Evolutionary conservation across 2,329 filamentous ascomycete genomes (phyloP).

Genomic region (Scolecobasidium constrictum): DNA sequence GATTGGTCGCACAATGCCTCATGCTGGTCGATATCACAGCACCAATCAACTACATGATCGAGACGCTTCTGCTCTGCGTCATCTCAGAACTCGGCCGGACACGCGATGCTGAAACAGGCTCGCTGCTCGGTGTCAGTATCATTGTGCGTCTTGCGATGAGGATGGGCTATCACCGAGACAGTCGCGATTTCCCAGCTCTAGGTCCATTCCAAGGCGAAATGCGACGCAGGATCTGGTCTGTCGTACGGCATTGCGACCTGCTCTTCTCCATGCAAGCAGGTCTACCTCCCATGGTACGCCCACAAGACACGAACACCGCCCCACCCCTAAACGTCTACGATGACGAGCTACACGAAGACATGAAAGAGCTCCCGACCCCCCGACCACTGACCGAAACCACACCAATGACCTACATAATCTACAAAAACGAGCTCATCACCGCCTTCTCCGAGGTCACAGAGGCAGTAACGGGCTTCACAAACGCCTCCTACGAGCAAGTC

Average conservation of each 20-base stretch:
- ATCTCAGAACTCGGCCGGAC: slow-evolving; percentile 65
- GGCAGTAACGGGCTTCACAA: slow-evolving; percentile 49
- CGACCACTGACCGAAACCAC: slow-evolving; percentile 61
- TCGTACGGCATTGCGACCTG: slow-evolving; percentile 62
- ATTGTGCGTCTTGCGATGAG: slow-evolving; percentile 38
- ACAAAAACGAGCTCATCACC: slow-evolving; percentile 56
- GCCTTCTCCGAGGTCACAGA: slow-evolving; percentile 65
- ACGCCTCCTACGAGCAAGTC: slow-evolving; percentile 49
- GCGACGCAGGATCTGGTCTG: slow-evolving; percentile 52
- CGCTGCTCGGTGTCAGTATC: slow-evolving; percentile 50
- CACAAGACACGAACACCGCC: slow-evolving; percentile 64
- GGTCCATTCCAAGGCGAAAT: slow-evolving; percentile 33
- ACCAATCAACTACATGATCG: slow-evolving; percentile 63
- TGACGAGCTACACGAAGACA: slow-evolving; percentile 63
- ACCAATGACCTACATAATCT: slow-evolving; percentile 68
- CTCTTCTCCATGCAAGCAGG: slow-evolving; percentile 66
- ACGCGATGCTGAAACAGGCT: slow-evolving; percentile 60
- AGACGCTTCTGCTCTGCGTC: slow-evolving; percentile 65
- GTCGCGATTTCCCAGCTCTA: slow-evolving; percentile 23
- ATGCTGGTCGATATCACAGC: slow-evolving; percentile 68
- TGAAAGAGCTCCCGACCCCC: slow-evolving; percentile 55
- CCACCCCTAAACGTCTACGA: slow-evolving; percentile 71
- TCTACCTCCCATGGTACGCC: slow-evolving; percentile 54
- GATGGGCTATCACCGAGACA: slow-evolving; percentile 32
- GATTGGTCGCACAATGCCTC: slow-evolving; percentile 68